phyloP scores from a whole-genome alignment of 73 alveolate species.

The Paramecium tetraurelia region DNA sequence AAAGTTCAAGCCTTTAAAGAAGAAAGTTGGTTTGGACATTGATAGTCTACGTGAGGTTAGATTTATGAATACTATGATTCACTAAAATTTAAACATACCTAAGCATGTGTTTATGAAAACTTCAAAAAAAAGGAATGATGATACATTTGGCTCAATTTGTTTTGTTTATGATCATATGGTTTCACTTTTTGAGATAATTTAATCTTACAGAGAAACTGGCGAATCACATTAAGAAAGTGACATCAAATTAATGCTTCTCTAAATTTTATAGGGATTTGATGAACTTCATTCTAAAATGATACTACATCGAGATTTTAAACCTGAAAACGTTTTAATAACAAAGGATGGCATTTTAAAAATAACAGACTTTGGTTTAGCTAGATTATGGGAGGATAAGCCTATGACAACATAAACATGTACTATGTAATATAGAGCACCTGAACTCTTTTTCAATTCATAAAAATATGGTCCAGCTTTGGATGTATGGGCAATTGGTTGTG shows the following conservation, averaged over 20 bases:
- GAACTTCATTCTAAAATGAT: slow-evolving; percentile 88
- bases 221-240: slow-evolving; percentile 32
- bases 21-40: not conserved
- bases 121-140: not conserved
- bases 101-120: not conserved
- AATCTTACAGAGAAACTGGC: not conserved
- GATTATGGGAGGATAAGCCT: slow-evolving; percentile 10
- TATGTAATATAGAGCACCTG: slow-evolving; percentile 87
- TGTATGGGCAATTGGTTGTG: slow-evolving; percentile 94
- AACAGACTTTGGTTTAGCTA: slow-evolving; percentile 65
- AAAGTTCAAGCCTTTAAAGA: not conserved
- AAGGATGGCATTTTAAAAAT: slow-evolving; percentile 20
- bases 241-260: slow-evolving; percentile 66
- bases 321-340: slow-evolving; percentile 63
- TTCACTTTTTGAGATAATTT: not conserved
- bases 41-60: not conserved
- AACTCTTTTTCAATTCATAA: slow-evolving; percentile 61
- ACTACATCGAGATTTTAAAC: slow-evolving; percentile 78
- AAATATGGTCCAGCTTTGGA: slow-evolving; percentile 66
- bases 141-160: not conserved
- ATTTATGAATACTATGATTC: not conserved
- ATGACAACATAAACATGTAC: slow-evolving; percentile 72
- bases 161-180: slow-evolving; percentile 35
- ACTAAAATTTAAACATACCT: not conserved
- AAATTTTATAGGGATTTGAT: slow-evolving; percentile 87